Conservation (phyloP, 208 protist genomes). For the Entamoeba invadens region DNA sequence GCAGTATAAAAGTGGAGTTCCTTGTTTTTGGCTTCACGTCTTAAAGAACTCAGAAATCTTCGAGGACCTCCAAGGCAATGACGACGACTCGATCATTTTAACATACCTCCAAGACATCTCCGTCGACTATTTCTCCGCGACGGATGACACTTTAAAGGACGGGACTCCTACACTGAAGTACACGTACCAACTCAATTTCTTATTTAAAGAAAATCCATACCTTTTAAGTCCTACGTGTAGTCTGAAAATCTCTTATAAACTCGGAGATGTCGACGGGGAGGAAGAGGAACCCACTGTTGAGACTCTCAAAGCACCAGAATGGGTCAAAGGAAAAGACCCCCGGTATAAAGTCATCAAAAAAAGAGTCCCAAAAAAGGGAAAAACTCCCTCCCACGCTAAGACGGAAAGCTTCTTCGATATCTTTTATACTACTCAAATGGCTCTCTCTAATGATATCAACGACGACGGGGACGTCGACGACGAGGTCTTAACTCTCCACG, state of each 20-base stretch:
- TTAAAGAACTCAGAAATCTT: neutral
- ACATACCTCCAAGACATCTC: neutral
- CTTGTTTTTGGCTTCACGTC: neutral
- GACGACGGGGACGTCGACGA: neutral
- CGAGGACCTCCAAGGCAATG: neutral
- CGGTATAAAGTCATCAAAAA: neutral
- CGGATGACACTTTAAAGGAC: neutral
- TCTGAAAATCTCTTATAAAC: neutral
- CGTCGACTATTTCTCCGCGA: neutral
- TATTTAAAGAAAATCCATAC: neutral
- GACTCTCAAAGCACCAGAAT: neutral
- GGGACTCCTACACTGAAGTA: neutral
- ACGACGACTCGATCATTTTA: neutral
- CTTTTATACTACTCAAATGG: neutral
- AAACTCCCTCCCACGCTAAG: neutral
- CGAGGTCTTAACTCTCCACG: neutral
- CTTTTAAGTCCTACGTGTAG: neutral
- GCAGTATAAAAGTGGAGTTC: neutral
- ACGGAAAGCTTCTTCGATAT: neutral
- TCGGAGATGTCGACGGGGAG: neutral
- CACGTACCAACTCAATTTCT: neutral
- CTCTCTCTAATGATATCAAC: neutral
- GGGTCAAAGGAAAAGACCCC: neutral
- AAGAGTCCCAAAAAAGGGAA: neutral
- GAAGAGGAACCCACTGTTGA: neutral